A percentile compares a stretch with the other conserved stretches of the same genome.
Conservation (phyloP, 441 rosid species). For the Euphorbia celastroides region DNA sequence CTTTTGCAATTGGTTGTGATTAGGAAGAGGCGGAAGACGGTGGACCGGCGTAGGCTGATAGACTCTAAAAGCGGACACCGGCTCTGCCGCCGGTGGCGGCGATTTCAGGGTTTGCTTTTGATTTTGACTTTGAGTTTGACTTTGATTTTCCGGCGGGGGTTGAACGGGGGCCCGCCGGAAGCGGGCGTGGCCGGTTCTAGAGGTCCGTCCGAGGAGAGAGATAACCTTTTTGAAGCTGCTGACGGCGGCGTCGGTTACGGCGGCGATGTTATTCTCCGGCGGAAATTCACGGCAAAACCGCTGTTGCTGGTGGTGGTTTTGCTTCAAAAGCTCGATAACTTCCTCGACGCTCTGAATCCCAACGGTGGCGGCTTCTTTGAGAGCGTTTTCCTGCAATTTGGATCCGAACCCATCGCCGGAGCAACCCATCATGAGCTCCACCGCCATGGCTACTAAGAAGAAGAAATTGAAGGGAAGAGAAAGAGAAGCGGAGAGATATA, state of each 20-base stretch:
- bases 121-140: too few species aligned
- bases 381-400: constrained; percentile 47
- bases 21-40: constrained; percentile 69
- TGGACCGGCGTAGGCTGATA: constrained; percentile 62
- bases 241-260: constrained; percentile 64
- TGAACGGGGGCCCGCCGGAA: constrained; percentile 70
- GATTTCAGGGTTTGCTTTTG: not conserved
- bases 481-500: not conserved
- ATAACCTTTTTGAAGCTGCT: constrained; percentile 71
- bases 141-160: constrained; percentile 44
- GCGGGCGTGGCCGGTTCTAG: constrained; percentile 75
- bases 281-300: constrained; percentile 15
- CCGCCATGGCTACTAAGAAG: constrained; percentile 44
- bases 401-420: constrained; percentile 33
- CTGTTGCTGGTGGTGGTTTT: constrained; percentile 30
- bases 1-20: constrained; percentile 23
- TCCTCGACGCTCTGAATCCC: constrained; percentile 81
- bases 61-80: constrained; percentile 54
- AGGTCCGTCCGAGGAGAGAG: constrained; percentile 53
- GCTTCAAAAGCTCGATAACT: constrained; percentile 47
- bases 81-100: constrained; percentile 32
- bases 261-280: constrained; percentile 35
- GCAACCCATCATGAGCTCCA: constrained; percentile 61
- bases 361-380: constrained; percentile 64
- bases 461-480: not conserved